A percentile compares a stretch with the other conserved stretches of the same genome.
Evolutionary conservation across 2,329 filamentous ascomycete genomes (phyloP).

Genomic region (Fusarium scirpi): DNA sequence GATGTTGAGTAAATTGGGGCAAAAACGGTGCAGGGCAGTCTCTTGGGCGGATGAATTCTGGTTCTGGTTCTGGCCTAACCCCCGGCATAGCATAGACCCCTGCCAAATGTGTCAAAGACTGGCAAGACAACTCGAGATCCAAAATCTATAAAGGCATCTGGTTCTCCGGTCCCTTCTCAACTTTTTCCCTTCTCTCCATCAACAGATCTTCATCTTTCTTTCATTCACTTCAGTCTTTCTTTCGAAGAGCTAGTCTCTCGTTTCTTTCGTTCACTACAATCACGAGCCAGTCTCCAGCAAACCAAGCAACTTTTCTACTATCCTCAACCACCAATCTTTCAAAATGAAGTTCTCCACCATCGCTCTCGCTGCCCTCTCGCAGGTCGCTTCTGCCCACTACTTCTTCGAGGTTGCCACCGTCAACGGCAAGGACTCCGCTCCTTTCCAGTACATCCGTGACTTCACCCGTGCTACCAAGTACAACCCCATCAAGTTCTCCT

Average conservation of each 20-base stretch:
- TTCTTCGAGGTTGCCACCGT: slow-evolving; percentile 21
- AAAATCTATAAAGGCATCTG: slow-evolving; percentile 25
- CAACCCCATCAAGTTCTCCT: slow-evolving; percentile 34
- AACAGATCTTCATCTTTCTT: slow-evolving; percentile 34
- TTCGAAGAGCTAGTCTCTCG: slow-evolving; percentile 35
- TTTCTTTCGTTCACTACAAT: slow-evolving; percentile 29
- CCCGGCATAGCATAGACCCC: not conserved
- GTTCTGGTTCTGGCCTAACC: not conserved
- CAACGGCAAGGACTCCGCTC: slow-evolving; percentile 14
- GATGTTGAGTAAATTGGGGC: not conserved
- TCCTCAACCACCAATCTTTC: slow-evolving; percentile 18
- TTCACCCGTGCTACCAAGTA: slow-evolving; percentile 28
- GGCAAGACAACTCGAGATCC: not conserved
- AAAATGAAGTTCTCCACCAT: slow-evolving; percentile 27
- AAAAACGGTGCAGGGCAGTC: not conserved
- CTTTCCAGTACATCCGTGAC: slow-evolving; percentile 31
- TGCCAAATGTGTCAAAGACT: slow-evolving; percentile 5
- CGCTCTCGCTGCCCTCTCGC: slow-evolving; percentile 25
- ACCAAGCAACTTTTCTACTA: slow-evolving; percentile 22
- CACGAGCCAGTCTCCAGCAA: slow-evolving; percentile 32
- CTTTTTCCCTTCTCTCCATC: slow-evolving; percentile 13
- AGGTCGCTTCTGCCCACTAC: slow-evolving; percentile 28
- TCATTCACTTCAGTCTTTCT: slow-evolving; percentile 35
- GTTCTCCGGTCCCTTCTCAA: not conserved
- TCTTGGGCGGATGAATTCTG: slow-evolving; percentile 11